Evolutionary conservation across 768 basidiomycete species (phyloP).

Genomic region (Suillus cothurnatus): DNA sequence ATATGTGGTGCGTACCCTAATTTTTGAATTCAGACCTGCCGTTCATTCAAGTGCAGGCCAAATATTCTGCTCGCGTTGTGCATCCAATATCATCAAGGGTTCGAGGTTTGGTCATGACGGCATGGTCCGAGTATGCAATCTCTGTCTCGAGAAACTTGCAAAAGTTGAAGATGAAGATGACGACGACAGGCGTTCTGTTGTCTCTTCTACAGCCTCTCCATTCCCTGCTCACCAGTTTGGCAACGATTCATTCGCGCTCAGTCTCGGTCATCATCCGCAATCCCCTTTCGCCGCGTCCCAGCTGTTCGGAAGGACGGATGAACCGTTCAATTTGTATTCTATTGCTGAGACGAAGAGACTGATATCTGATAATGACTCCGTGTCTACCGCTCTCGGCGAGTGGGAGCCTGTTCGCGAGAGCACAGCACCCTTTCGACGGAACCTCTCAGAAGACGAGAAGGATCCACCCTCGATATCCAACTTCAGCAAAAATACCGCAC

Average conservation of each 20-base stretch:
- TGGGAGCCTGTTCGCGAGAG: constrained; percentile 56
- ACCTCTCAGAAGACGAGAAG: constrained; percentile 77
- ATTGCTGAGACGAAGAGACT: constrained; percentile 74
- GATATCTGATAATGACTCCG: constrained; percentile 51
- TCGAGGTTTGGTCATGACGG: constrained; percentile 91
- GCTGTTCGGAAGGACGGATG: constrained; percentile 75
- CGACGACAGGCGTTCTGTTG: constrained; percentile 81
- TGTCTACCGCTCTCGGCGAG: constrained; percentile 49
- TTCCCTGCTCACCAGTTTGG: constrained; percentile 82
- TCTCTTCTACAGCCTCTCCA: constrained; percentile 67
- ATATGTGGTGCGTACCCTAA: constrained; percentile 73
- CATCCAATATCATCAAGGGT: constrained; percentile 95
- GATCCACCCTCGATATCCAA: constrained; percentile 50
- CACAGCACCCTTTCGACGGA: constrained; percentile 75
- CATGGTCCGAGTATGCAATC: constrained; percentile 94
- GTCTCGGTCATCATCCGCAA: constrained; percentile 59
- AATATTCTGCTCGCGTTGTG: constrained; percentile 97
- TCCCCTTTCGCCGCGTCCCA: constrained; percentile 90
- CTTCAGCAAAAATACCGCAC: constrained; percentile 26
- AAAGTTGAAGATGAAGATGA: constrained; percentile 90
- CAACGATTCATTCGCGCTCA: constrained; percentile 39
- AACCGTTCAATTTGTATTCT: constrained; percentile 80
- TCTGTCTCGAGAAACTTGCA: constrained; percentile 91
- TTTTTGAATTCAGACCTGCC: background rate
- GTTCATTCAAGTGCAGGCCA: constrained; percentile 59